phyloP scores from a whole-genome alignment of 2,329 filamentous ascomycete genomes.

The Colletotrichum theobromicola region DNA sequence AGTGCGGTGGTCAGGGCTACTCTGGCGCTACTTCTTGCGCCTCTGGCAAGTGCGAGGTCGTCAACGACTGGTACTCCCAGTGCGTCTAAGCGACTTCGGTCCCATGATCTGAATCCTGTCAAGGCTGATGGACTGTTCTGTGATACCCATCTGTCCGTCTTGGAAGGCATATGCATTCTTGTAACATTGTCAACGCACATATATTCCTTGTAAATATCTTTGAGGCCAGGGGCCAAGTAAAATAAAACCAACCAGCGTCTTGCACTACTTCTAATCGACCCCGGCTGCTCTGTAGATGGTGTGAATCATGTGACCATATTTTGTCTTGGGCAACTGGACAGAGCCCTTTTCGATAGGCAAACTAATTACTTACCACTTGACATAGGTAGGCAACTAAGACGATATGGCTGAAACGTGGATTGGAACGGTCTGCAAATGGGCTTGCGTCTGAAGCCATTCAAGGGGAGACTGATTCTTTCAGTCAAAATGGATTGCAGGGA shows the following conservation, averaged over 20 bases:
- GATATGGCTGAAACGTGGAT: too few species aligned
- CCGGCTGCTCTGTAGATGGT: not conserved
- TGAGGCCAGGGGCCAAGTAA: not conserved
- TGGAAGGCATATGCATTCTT: not conserved
- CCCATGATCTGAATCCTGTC: not conserved
- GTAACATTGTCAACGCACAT: not conserved
- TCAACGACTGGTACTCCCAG: constrained; percentile 25
- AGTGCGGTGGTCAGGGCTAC: constrained; percentile 33
- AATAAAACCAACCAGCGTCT: not conserved
- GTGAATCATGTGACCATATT: not conserved
- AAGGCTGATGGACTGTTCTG: not conserved
- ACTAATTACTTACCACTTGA: too few species aligned
- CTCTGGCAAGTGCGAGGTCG: constrained; percentile 21
- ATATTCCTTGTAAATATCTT: not conserved
- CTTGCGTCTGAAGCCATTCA: too few species aligned
- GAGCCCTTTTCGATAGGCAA: not conserved
- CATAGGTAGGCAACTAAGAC: too few species aligned
- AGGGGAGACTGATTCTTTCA: too few species aligned
- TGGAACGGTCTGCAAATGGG: too few species aligned
- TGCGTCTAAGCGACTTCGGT: not conserved
- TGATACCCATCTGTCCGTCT: not conserved
- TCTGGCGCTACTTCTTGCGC: constrained; percentile 24
- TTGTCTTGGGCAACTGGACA: not conserved
- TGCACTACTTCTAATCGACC: not conserved
- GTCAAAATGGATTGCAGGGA: not conserved